A percentile compares a stretch with the other conserved stretches of the same genome.
Conservation (phyloP, 768 basidiomycete genomes). For the Kwoniella mangroviensis region DNA sequence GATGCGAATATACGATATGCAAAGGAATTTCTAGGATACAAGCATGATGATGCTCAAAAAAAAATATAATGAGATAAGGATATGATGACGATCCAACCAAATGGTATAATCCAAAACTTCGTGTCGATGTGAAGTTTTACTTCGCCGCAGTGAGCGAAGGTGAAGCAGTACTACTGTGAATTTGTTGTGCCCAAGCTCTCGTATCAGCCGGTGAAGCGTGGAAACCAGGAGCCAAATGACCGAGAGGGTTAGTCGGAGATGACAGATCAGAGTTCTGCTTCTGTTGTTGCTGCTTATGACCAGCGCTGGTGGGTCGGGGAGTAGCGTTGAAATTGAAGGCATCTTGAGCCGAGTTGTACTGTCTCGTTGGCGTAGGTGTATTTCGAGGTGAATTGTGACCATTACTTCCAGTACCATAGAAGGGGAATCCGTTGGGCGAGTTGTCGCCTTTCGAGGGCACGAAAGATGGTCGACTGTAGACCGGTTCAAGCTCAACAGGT, state of each 20-base stretch:
- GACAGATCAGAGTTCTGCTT: background rate
- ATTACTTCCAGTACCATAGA: slow-evolving; percentile 26
- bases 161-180: slow-evolving; percentile 12
- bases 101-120: no score
- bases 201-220: slow-evolving; percentile 13
- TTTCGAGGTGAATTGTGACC: slow-evolving; percentile 31
- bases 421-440: slow-evolving; percentile 47
- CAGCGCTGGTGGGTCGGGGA: background rate
- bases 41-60: background rate
- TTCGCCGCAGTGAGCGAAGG: slow-evolving; percentile 15
- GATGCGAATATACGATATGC: background rate
- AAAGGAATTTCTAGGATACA: background rate
- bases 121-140: background rate
- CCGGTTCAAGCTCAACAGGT: slow-evolving; percentile 33
- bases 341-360: slow-evolving; percentile 39
- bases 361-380: slow-evolving; percentile 38
- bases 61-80: background rate
- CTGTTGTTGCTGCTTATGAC: background rate
- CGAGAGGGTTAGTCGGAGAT: background rate
- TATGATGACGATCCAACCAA: background rate
- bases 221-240: slow-evolving; percentile 1
- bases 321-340: slow-evolving; percentile 31
- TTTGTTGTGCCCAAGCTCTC: slow-evolving; percentile 12
- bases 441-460: slow-evolving; percentile 27
- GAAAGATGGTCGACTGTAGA: slow-evolving; percentile 27